Evolutionary conservation across 2,329 filamentous ascomycete genomes (phyloP), one percentile per base, ranked within the genome.

Genomic region (Fusarium sp.): DNA sequence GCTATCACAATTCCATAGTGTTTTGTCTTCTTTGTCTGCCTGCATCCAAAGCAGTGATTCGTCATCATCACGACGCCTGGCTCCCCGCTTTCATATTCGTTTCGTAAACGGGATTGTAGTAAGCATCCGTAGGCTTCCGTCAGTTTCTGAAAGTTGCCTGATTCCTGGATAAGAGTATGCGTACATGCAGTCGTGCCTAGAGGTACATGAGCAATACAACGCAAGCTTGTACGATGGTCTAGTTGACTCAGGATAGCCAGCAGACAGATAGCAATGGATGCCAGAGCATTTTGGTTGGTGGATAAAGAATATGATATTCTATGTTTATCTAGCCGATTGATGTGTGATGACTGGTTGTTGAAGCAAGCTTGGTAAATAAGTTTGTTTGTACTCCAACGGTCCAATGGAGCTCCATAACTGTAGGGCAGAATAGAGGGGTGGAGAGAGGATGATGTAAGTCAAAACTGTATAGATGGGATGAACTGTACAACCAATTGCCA

Each of bases 111-210:
- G 36, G 37, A 40, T 26, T 42, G 49, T 51, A 53, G 50, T 57
- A 38, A 57, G 54, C 55, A 56, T 67, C 66, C 44, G 47, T 40
- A 51, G 62, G 57, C 30, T 67, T 69, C 66, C 55, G 52, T 59
- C 37, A 41, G 53, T 36, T 69, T 69, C 62, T 42, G 51, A 23
- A n/a, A 47, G 20, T 42, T 45, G 52, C 38, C 50, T 58, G 34
- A 49, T 61, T 45, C 37, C 31, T 52, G 55, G 36, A 18, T 45
- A 33, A 50, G 50, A 46, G 53, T 36, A 31, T 49, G 41, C 46
- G 46, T 62, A 65, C 23, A 57, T 45, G 47, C 31, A 67, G 26
- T 28, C 30, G 31, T 61, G 44, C 42, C 44, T 57, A 49, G 49
- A 3, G 38, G 40, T 65, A 36, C 38, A 36, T 50, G 50, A 28